Percentiles rank a stretch among this genome's conserved stretches.
Conservation (phyloP, 441 rosid genomes). For the Omphalea diandra region DNA sequence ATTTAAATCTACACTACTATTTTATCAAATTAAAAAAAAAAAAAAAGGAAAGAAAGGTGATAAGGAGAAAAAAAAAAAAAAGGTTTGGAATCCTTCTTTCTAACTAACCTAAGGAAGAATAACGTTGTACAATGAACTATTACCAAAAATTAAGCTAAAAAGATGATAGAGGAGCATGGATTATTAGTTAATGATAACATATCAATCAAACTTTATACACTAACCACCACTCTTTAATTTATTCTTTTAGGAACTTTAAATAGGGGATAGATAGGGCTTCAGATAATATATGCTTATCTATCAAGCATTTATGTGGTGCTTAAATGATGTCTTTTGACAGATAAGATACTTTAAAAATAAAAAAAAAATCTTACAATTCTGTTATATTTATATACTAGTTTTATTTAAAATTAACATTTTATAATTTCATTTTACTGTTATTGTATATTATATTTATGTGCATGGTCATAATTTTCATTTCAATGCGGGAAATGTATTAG, state of each 20-base stretch:
- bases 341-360: too few species aligned
- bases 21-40: not conserved
- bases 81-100: constrained; percentile 27
- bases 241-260: not conserved
- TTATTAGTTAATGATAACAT: constrained; percentile 29
- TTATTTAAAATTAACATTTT: too few species aligned
- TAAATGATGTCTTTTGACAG: not conserved
- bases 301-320: not conserved
- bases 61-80: not conserved
- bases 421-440: too few species aligned
- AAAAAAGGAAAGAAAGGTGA: not conserved
- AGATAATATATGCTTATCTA: not conserved
- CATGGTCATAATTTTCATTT: not conserved
- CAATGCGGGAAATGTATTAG: not conserved
- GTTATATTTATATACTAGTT: too few species aligned
- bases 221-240: not conserved
- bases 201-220: constrained; percentile 10
- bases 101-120: constrained; percentile 20
- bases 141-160: not conserved
- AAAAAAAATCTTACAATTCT: not conserved
- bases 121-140: constrained; percentile 14
- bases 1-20: not conserved
- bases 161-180: not conserved
- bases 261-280: not conserved
- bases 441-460: not conserved